phyloP scores from a whole-genome alignment of 352 stramenopile genomes.

The Phytophthora capsici region DNA sequence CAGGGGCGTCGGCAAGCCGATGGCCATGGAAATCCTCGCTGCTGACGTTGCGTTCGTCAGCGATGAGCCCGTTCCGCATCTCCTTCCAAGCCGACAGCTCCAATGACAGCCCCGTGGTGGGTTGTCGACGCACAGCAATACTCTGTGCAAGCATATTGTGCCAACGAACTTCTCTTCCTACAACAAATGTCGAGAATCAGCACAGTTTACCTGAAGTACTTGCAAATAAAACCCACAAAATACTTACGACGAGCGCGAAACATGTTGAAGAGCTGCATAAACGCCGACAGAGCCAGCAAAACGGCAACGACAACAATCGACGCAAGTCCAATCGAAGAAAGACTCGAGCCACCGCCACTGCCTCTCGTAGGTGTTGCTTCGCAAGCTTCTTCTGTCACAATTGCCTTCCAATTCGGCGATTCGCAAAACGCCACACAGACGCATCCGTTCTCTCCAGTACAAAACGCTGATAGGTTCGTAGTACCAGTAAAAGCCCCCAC shows the following conservation, averaged over 20 bases:
- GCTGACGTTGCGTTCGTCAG: conserved; percentile 49
- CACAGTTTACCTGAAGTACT: neutral
- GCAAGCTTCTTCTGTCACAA: conserved; percentile 52
- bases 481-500: conserved; percentile 30
- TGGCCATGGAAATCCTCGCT: conserved; percentile 28
- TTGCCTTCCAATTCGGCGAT: conserved; percentile 42
- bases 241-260: conserved; percentile 38
- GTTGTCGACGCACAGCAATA: conserved; percentile 21
- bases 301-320: conserved; percentile 39
- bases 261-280: conserved; percentile 40
- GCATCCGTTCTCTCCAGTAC: conserved; percentile 47
- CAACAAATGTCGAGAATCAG: neutral
- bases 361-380: conserved; percentile 17
- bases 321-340: conserved; percentile 35
- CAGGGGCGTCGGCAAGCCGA: conserved; percentile 15
- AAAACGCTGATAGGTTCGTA: conserved; percentile 46
- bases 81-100: conserved; percentile 64
- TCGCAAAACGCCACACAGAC: conserved; percentile 69
- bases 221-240: neutral
- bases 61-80: conserved; percentile 58
- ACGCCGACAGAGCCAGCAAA: conserved; percentile 32
- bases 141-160: conserved; percentile 27
- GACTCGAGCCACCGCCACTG: conserved; percentile 17
- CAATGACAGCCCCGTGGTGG: conserved; percentile 40
- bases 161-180: conserved; percentile 30